Percentiles rank a stretch among this genome's conserved stretches.
Conservation (phyloP, 2,329 filamentous ascomycete species). For the Penicillium palitans region DNA sequence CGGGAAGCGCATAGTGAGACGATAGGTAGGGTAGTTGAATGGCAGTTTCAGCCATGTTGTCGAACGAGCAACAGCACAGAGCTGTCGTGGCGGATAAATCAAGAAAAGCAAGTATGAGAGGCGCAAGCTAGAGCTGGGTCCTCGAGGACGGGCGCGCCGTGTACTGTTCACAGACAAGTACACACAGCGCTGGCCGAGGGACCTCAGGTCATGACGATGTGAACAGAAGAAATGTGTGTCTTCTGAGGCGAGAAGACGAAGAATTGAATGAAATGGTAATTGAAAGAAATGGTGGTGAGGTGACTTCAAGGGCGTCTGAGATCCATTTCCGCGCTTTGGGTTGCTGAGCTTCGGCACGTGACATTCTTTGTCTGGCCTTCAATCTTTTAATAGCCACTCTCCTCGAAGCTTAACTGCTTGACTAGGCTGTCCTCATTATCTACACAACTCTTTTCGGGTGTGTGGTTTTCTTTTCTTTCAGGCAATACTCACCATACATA, state of each 20-base stretch:
- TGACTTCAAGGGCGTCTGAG: slow-evolving; percentile 14
- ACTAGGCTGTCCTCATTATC: not conserved
- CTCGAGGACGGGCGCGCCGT: slow-evolving; percentile 16
- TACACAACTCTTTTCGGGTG: not conserved
- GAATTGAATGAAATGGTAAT: slow-evolving; percentile 10
- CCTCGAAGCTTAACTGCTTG: not conserved
- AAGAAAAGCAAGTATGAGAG: slow-evolving; percentile 5
- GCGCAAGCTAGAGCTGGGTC: slow-evolving; percentile 15
- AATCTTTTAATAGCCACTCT: slow-evolving; percentile 8
- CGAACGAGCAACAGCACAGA: slow-evolving; percentile 17
- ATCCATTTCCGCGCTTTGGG: slow-evolving; percentile 18
- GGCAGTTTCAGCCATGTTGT: slow-evolving; percentile 55
- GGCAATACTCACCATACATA: not conserved
- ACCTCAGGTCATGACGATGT: slow-evolving; percentile 24
- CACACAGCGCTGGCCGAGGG: slow-evolving; percentile 22
- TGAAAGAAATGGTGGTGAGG: slow-evolving; percentile 7
- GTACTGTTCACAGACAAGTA: slow-evolving; percentile 24
- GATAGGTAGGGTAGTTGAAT: slow-evolving; percentile 62
- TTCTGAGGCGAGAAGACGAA: not conserved
- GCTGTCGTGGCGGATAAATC: slow-evolving; percentile 11
- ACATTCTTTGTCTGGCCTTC: slow-evolving; percentile 7
- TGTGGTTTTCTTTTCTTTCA: not conserved
- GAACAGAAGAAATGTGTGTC: slow-evolving; percentile 4
- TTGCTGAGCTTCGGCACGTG: slow-evolving; percentile 18
- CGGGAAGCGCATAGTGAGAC: slow-evolving; percentile 58